A percentile compares a stretch with the other conserved stretches of the same genome.
Evolutionary conservation across 1,284 basidiomycete species (phyloP).

Genomic region (Athelia psychrophila): DNA sequence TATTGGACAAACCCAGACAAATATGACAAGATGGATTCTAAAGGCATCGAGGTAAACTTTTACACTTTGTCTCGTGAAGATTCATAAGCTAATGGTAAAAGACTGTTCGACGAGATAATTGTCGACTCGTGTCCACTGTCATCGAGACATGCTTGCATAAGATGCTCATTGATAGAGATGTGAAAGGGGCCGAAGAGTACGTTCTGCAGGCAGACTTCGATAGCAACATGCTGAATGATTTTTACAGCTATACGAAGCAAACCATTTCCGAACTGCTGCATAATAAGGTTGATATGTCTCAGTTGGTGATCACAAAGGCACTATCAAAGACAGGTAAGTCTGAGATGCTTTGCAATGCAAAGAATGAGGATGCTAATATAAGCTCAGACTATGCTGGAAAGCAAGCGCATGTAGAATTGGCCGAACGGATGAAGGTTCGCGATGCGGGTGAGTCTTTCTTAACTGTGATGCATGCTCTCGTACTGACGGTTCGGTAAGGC

Average conservation of each 20-base stretch:
- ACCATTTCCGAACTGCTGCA: constrained; percentile 91
- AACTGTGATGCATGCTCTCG: background rate
- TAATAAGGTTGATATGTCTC: constrained; percentile 97
- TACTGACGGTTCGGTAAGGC: constrained; percentile 36
- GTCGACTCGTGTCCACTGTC: constrained; percentile 91
- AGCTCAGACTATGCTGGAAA: constrained; percentile 82
- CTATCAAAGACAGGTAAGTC: constrained; percentile 78
- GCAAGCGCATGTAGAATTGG: constrained; percentile 93
- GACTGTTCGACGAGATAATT: constrained; percentile 97
- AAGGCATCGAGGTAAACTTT: constrained; percentile 86
- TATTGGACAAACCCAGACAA: constrained; percentile 95
- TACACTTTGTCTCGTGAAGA: background rate
- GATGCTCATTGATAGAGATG: constrained; percentile 93
- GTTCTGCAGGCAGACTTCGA: constrained; percentile 19
- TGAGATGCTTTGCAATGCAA: background rate
- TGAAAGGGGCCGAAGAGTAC: constrained; percentile 88
- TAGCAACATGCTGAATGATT: constrained; percentile 6
- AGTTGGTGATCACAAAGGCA: constrained; percentile 96
- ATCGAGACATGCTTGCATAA: constrained; percentile 97
- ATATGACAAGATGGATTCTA: constrained; percentile 98
- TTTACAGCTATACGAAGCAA: constrained; percentile 82
- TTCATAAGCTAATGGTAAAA: constrained; percentile 26
- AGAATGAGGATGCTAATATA: background rate
- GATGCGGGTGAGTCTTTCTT: constrained; percentile 68
- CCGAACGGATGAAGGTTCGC: constrained; percentile 90